Evolutionary conservation across 2,329 filamentous ascomycete species (phyloP), one percentile per base, ranked within the genome.

Genomic region (Fusarium xylarioides): DNA sequence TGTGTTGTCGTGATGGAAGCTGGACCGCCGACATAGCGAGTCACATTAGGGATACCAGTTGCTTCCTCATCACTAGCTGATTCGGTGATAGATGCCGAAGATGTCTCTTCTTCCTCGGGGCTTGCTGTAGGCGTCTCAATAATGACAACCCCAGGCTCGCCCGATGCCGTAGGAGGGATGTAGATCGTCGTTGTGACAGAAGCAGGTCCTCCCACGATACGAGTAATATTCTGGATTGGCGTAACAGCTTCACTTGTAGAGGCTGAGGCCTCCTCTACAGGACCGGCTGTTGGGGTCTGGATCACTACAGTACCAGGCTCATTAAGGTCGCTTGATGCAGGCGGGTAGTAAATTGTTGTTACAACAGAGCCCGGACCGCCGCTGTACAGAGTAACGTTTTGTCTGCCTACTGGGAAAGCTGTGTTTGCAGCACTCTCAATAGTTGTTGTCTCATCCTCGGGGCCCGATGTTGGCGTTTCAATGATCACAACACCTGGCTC

Each of bases 401-500:
- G 64, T 16, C 7, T 34, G 3, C 30, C 40, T 2, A 23, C 23
- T 3, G 43, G 21, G 8, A 32, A 23, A 4, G 26, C 46, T 9
- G 46, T 50, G 18, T 21, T 54, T 23, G 23, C 10, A 8, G 4
- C 15, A 6, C 19, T 21, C 11, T 26, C 38, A 26, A 23, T 32
- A 1, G 23, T 4, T 5, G 26, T 15, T 34, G n/a, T 35, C 16
- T 26, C 43, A 10, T 28, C 38, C 18, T 46, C 26, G 3, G 49
- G 16, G 1, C 16, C 19, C 28, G 60, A 38, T 1, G 63, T 61
- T 0, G 70, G 70, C 0, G 65, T 73, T 4, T 73, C 50, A 0
- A 72, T 66, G 6, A 72, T 30, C 0, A 72, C 46, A 5, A 55
- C 40, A 1, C 70, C 70, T 0, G 59, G 69, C 9, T 72, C 69